A percentile compares a stretch with the other conserved stretches of the same genome.
Evolutionary conservation across 78 protist genomes (phyloP).

Genomic region (Dictyostelium firmibasis): DNA sequence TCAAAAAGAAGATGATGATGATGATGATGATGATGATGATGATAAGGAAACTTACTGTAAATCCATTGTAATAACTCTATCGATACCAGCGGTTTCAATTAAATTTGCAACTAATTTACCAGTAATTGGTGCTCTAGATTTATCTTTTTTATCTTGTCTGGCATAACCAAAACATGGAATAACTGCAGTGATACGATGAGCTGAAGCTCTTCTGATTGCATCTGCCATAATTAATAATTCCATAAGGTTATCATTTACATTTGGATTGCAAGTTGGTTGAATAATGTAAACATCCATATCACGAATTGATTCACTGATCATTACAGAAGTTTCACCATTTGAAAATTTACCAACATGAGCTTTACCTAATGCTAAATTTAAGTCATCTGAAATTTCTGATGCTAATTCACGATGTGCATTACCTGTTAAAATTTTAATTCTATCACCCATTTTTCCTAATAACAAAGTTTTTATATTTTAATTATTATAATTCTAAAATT

Average conservation of each 20-base stretch:
- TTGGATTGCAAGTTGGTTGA: conserved; percentile 86
- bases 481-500: no score
- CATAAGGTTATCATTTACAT: conserved; percentile 87
- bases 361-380: conserved; percentile 78
- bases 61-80: conserved; percentile 92
- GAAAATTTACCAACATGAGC: conserved; percentile 84
- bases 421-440: conserved; percentile 82
- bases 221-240: conserved; percentile 91
- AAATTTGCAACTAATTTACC: conserved; percentile 92
- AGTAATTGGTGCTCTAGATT: conserved; percentile 91
- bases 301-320: conserved; percentile 78
- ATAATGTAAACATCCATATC: conserved; percentile 90
- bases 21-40: neutral
- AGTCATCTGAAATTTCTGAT: conserved; percentile 59
- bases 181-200: conserved; percentile 90
- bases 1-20: neutral
- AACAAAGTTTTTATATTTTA: no score
- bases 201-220: conserved; percentile 90
- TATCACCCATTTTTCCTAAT: conserved; percentile 79
- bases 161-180: conserved; percentile 92
- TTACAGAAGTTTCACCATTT: conserved; percentile 84
- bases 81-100: conserved; percentile 90
- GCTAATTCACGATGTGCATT: conserved; percentile 86
- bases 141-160: conserved; percentile 81
- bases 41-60: conserved; percentile 79